These are phyloP conservation scores for Ogataea angusta DNA, from an alignment of 805 yeast species.

Conservation along the genomic window DNA sequence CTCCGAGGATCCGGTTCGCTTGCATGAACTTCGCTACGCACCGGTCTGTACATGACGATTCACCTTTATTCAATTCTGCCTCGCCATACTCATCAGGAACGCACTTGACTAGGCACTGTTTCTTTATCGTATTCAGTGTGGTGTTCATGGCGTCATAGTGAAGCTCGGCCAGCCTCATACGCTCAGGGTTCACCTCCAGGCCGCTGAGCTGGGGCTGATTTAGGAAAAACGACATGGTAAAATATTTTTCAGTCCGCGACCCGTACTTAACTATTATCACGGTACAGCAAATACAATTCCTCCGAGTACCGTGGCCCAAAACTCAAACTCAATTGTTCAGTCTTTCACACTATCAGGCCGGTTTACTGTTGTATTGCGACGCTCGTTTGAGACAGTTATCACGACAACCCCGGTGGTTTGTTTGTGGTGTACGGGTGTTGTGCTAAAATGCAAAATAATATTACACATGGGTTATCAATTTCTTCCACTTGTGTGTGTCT, in stretches of 20 bases:
- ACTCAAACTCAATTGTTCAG: too few relatives aligned
- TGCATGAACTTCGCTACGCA: slow-evolving; percentile 82
- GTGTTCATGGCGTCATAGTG: slow-evolving; percentile 64
- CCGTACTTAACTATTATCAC: neutral
- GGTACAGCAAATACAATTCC: too few relatives aligned
- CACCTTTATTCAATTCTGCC: slow-evolving; percentile 81
- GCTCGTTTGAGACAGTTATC: too few relatives aligned
- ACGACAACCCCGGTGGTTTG: too few relatives aligned
- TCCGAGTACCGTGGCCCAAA: too few relatives aligned
- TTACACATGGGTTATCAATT: neutral
- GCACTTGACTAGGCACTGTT: slow-evolving; percentile 71
- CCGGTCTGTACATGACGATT: slow-evolving; percentile 74
- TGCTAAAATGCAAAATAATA: neutral
- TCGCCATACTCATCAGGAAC: slow-evolving; percentile 85
- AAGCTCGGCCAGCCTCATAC: slow-evolving; percentile 58
- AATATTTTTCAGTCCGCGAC: slow-evolving; percentile 7
- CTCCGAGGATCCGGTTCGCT: slow-evolving; percentile 64
- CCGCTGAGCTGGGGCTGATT: slow-evolving; percentile 39
- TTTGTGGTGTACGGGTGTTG: slow-evolving; percentile 4
- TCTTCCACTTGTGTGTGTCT: neutral
- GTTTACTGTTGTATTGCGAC: too few relatives aligned
- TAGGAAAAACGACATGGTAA: slow-evolving; percentile 61
- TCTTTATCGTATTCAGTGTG: slow-evolving; percentile 47
- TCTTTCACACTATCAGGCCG: too few relatives aligned
- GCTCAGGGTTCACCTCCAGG: slow-evolving; percentile 57